phyloP scores from a whole-genome alignment of 108 stramenopile species.

The Cyclotella baltica region DNA sequence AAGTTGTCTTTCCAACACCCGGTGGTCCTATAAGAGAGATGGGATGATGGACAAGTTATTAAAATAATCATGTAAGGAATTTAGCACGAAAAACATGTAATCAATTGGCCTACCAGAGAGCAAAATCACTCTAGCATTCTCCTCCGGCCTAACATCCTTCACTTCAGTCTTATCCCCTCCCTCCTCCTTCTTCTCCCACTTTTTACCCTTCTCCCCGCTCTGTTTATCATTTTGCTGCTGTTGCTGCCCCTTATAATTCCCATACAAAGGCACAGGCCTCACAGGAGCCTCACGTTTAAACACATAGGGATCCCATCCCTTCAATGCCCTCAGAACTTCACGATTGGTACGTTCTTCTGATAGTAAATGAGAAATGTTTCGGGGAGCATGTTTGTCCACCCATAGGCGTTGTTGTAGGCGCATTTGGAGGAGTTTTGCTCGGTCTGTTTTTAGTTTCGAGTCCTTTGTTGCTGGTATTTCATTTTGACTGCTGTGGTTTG shows the following conservation, averaged over 20 bases:
- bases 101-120: too few species aligned
- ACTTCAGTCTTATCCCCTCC: constrained; percentile 15
- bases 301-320: constrained; percentile 95
- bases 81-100: too few species aligned
- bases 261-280: constrained; percentile 44
- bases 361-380: constrained; percentile 86
- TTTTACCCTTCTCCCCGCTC: background rate
- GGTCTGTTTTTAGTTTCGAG: constrained; percentile 8
- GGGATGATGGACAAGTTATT: too few species aligned
- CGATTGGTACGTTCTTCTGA: constrained; percentile 95
- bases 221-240: constrained; percentile 28
- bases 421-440: constrained; percentile 10
- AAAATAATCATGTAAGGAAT: too few species aligned
- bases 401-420: constrained; percentile 64
- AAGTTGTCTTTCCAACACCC: constrained; percentile 96
- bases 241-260: constrained; percentile 10
- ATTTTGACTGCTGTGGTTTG: background rate
- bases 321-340: constrained; percentile 87
- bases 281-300: constrained; percentile 79
- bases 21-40: too few species aligned
- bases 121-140: constrained; percentile 81
- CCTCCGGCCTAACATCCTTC: constrained; percentile 76
- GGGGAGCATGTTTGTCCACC: constrained; percentile 95
- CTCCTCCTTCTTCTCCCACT: constrained; percentile 1
- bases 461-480: background rate